These are phyloP conservation scores for Elsinoe batatas DNA, from an alignment of 2,329 filamentous ascomycete genomes.

Conservation along the genomic window DNA sequence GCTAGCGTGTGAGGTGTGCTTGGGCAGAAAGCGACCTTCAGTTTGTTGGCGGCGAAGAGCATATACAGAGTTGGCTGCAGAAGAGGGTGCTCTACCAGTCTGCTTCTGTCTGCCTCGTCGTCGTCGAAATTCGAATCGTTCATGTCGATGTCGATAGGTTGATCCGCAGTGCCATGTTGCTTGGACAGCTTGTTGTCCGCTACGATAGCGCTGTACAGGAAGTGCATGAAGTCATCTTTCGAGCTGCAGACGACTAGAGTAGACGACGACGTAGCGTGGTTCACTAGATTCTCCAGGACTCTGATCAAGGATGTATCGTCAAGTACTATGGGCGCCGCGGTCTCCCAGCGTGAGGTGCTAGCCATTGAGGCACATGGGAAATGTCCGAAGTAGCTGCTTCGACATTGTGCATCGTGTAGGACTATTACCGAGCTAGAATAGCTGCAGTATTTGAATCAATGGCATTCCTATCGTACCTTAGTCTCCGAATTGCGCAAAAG, in stretches of 20 bases:
- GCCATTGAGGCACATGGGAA: background rate
- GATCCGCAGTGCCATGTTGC: background rate
- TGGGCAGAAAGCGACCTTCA: conserved; percentile 62
- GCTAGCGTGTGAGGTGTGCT: conserved; percentile 70
- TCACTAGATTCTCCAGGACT: conserved; percentile 56
- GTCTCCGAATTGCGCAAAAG: background rate
- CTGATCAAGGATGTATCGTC: conserved; percentile 31
- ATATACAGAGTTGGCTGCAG: conserved; percentile 58
- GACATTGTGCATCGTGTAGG: background rate
- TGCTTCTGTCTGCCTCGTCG: background rate
- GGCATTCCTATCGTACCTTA: background rate
- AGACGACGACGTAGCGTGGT: conserved; percentile 46
- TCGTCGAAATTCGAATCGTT: conserved; percentile 7
- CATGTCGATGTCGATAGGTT: conserved; percentile 10
- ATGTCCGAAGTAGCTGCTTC: background rate
- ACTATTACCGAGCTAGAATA: too few relatives aligned
- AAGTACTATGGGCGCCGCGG: conserved; percentile 29
- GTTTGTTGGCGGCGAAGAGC: conserved; percentile 56
- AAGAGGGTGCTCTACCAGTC: conserved; percentile 28
- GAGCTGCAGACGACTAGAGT: conserved; percentile 63
- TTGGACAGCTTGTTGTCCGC: background rate
- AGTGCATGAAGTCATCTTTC: conserved; percentile 53
- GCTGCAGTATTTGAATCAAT: background rate
- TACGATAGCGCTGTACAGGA: conserved; percentile 33
- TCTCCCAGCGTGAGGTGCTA: background rate